Base-by-base conservation (phyloP, 2,329 filamentous ascomycete genomes). In the Dothiorella sarmentorum region DNA sequence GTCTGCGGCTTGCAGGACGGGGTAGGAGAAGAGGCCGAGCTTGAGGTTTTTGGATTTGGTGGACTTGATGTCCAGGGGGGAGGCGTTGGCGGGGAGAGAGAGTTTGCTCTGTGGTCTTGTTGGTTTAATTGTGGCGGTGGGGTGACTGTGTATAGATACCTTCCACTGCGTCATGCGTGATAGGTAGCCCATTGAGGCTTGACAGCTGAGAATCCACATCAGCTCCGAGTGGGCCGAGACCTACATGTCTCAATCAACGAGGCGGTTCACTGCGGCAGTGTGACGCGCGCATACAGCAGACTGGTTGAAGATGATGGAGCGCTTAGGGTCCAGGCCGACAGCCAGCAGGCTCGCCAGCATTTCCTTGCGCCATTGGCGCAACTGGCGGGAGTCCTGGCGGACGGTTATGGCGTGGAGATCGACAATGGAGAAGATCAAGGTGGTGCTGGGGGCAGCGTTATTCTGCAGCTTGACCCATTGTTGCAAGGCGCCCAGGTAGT, bases 151-250 rank as follows among this genome's bases (percentile, higher is more conserved):
- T n/a, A 37, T 69, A 63, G 10, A 11, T 69, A 90, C 91, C 85
- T 99, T 99, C 92, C 94, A 99, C 74, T 97, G 94, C 26, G 94
- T 97, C 94, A 99, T 99, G n/a, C 94, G 82, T 9, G 88, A 88
- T n/a, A 99, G 78, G 74, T 96, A 96, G 37, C 94, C 94, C 73
- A 94, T 91, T 4, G 90, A 93, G 22, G 94, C 90, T 55, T 89
- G 89, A 64, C 92, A 97, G 69, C 90, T 93, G 62, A 99, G 76
- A 68, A 97, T 91, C 94, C 94, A 99, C 89, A 96, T 96, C 63
- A 99, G 81, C 73, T 97, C 92, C 3, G 89, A 78, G 75, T 97
- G 94, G 45, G 87, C 86, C 17, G 85, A 80, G 2, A 92, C 86
- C 85, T 90, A 31, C 15, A 51, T 26, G 15, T 31, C 27, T 20